Conservation (phyloP, 2,329 filamentous ascomycete species). For the Aspergillus pseudoglaucus region DNA sequence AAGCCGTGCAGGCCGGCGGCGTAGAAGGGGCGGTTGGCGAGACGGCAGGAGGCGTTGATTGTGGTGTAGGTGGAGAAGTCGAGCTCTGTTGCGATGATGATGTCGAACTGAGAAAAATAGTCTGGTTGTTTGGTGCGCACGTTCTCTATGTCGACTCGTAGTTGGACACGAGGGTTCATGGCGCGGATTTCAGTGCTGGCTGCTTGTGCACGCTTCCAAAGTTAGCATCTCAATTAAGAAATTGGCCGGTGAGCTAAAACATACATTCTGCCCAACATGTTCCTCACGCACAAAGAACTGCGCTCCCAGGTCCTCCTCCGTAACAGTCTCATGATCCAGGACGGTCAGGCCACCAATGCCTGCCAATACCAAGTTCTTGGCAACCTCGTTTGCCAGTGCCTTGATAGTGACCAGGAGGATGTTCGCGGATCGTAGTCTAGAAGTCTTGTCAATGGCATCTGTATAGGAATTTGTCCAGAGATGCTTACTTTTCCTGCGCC, state of each 20-base stretch:
- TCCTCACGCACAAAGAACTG: constrained; percentile 75
- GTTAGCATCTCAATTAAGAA: constrained; percentile 13
- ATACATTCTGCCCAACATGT: constrained; percentile 66
- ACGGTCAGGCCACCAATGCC: constrained; percentile 88
- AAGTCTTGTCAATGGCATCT: constrained; percentile 1
- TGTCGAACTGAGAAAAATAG: constrained; percentile 73
- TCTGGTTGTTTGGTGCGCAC: constrained; percentile 61
- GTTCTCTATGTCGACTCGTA: constrained; percentile 63
- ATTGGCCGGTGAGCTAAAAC: constrained; percentile 11
- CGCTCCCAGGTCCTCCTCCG: constrained; percentile 70
- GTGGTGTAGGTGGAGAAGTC: constrained; percentile 65
- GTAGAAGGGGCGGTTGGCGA: constrained; percentile 77
- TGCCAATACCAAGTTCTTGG: constrained; percentile 93
- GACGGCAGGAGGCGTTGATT: constrained; percentile 79
- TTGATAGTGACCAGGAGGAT: constrained; percentile 84
- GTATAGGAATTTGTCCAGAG: background rate
- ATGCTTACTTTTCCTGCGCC: constrained; percentile 66
- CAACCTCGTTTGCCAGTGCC: constrained; percentile 85
- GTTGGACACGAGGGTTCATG: constrained; percentile 80
- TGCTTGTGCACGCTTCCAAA: constrained; percentile 63
- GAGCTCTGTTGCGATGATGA: constrained; percentile 85
- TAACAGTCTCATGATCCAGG: constrained; percentile 68
- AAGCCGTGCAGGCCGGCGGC: constrained; percentile 80
- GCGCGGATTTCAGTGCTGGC: constrained; percentile 70
- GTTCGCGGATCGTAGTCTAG: constrained; percentile 76